Evolutionary conservation across 2,329 filamentous ascomycete species (phyloP).

Genomic region (Colletotrichum simmondsii): DNA sequence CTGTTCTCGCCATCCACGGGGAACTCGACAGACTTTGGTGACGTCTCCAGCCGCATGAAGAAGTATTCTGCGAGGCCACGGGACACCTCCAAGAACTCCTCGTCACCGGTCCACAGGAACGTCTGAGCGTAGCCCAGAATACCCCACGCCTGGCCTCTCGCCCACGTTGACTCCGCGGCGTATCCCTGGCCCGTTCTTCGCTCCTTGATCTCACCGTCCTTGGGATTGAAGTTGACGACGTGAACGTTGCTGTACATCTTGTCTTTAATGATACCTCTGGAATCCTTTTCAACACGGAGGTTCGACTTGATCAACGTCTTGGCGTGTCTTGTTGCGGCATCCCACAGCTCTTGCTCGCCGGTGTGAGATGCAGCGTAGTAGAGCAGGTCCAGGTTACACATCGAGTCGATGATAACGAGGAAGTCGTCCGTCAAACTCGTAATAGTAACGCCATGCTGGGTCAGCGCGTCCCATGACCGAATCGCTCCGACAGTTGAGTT

Average conservation of each 20-base stretch:
- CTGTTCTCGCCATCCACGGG: slow-evolving; percentile 35
- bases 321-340: slow-evolving; percentile 51
- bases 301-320: slow-evolving; percentile 51
- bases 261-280: slow-evolving; percentile 7
- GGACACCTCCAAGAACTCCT: slow-evolving; percentile 55
- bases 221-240: slow-evolving; percentile 60
- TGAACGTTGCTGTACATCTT: slow-evolving; percentile 53
- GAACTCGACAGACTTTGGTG: slow-evolving; percentile 43
- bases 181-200: slow-evolving; percentile 61
- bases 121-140: slow-evolving; percentile 62
- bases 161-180: slow-evolving; percentile 58
- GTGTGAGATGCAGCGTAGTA: slow-evolving; percentile 48
- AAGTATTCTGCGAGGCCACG: slow-evolving; percentile 62
- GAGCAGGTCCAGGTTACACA: slow-evolving; percentile 52
- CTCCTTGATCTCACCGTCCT: slow-evolving; percentile 53
- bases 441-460: slow-evolving; percentile 43
- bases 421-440: slow-evolving; percentile 47
- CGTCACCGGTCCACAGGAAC: slow-evolving; percentile 58
- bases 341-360: slow-evolving; percentile 39
- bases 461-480: slow-evolving; percentile 57
- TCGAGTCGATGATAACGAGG: slow-evolving; percentile 55
- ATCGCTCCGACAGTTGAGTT: slow-evolving; percentile 56
- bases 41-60: slow-evolving; percentile 49
- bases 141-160: slow-evolving; percentile 63
- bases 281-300: slow-evolving; percentile 47